phyloP scores from a whole-genome alignment of 75 land plant genomes.

The Sequoiadendron giganteum region DNA sequence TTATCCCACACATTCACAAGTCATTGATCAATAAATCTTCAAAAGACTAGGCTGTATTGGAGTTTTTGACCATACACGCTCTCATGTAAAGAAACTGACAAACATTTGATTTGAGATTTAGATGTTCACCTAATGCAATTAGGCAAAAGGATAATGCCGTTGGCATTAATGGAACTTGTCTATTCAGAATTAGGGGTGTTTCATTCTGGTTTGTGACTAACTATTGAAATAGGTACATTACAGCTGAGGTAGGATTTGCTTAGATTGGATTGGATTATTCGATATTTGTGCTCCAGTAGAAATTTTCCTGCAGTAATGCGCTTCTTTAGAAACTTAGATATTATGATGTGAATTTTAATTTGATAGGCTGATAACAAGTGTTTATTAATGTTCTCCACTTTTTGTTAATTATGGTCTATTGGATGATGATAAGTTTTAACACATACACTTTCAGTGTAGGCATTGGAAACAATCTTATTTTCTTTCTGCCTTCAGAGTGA shows the following conservation, averaged over 20 bases:
- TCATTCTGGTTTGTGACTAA: background rate
- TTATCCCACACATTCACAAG: conserved; percentile 70
- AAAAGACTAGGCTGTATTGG: conserved; percentile 23
- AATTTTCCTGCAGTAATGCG: background rate
- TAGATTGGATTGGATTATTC: background rate
- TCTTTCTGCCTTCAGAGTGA: background rate
- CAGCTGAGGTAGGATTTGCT: background rate
- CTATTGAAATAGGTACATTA: background rate
- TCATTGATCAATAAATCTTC: conserved; percentile 61
- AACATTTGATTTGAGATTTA: background rate
- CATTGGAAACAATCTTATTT: background rate
- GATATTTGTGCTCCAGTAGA: background rate
- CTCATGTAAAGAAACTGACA: conserved; percentile 1
- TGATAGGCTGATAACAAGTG: background rate
- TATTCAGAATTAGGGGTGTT: background rate
- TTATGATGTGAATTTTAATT: background rate
- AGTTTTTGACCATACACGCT: background rate
- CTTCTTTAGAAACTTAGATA: background rate
- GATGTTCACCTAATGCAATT: background rate
- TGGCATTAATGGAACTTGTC: background rate
- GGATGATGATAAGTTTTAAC: background rate
- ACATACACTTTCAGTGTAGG: background rate
- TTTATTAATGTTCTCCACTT: background rate
- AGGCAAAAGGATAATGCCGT: background rate
- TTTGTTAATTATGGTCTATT: background rate